Evolutionary conservation across 2,329 filamentous ascomycete species (phyloP), one percentile per base, ranked within the genome.

Genomic region (Chrysosporium keratinophilum): DNA sequence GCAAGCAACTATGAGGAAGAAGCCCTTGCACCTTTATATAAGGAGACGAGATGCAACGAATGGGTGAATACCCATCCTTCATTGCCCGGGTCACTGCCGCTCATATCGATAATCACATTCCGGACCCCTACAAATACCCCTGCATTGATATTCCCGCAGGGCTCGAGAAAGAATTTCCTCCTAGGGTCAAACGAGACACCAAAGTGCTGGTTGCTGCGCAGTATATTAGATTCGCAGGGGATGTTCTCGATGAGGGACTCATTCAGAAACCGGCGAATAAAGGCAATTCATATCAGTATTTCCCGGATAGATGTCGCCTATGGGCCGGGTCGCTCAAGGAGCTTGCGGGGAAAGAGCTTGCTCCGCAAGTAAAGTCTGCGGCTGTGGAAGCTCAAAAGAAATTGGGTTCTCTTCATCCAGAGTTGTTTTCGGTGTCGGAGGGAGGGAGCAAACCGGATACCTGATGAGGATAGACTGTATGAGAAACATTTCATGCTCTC

Each of bases 171-270:
- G 46, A 39, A 31, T 37, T 37, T 1, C 46, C 46, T 2, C 34
- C 46, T 39, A 31, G 46, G 37, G 19, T 51, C 39, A 23, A 31
- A 45, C 44, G 39, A 1, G 31, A 55, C 28, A 50, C 53, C 5
- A 35, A 46, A 20, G 53, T 46, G 5, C 46, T 55, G 53, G 33
- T 51, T 39, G 53, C 47, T 7, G 53, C 47, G 14, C 53, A 39
- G 33, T 49, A 49, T 39, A 28, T 49, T 20, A 10, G 37, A 20
- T 17, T 37, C 2, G 46, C 46, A 11, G 34, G 17, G 2, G 7
- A 23, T 49, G 31, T 14, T 17, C 23, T 49, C 5, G 46, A 49
- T 39, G 17, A 15, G 7, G 15, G 9, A 12, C 11, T 47, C 15
- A 37, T 37, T 47, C 11, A 20, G 10, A 19, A 19, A 9, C 15